Conservation (phyloP, 768 basidiomycete genomes). For the Mycena kentingensis region DNA sequence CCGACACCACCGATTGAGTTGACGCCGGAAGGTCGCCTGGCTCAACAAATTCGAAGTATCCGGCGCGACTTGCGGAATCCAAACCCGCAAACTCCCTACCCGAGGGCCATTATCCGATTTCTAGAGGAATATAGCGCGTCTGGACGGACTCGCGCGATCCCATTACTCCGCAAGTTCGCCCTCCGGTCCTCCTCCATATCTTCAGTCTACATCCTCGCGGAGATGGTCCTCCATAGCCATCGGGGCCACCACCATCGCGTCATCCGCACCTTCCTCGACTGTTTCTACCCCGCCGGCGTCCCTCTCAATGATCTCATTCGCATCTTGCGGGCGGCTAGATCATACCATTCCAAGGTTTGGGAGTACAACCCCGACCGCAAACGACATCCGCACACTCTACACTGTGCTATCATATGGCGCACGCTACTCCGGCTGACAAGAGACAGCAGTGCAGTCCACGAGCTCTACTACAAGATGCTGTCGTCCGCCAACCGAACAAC, state of each 20-base stretch:
- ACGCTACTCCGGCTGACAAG: conserved; percentile 33
- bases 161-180: conserved; percentile 35
- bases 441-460: conserved; percentile 26
- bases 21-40: too few relatives aligned
- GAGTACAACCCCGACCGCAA: conserved; percentile 25
- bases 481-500: conserved; percentile 20
- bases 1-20: too few relatives aligned
- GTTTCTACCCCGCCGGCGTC: conserved; percentile 57
- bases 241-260: conserved; percentile 31
- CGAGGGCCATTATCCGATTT: conserved; percentile 35
- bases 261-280: conserved; percentile 48
- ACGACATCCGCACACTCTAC: conserved; percentile 36
- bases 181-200: conserved; percentile 24
- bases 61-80: conserved; percentile 19
- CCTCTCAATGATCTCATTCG: conserved; percentile 41
- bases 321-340: conserved; percentile 2
- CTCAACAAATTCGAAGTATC: conserved; percentile 17
- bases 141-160: conserved; percentile 37
- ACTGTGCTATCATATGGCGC: conserved; percentile 44
- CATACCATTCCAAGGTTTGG: conserved; percentile 7
- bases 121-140: conserved; percentile 36
- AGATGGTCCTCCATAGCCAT: conserved; percentile 48
- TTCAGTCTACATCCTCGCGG: conserved; percentile 39
- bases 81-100: conserved; percentile 25
- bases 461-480: conserved; percentile 50